A percentile compares a stretch with the other conserved stretches of the same genome.
phyloP scores from a whole-genome alignment of 495 filamentous ascomycete species.

The Hypoxylon rickii region DNA sequence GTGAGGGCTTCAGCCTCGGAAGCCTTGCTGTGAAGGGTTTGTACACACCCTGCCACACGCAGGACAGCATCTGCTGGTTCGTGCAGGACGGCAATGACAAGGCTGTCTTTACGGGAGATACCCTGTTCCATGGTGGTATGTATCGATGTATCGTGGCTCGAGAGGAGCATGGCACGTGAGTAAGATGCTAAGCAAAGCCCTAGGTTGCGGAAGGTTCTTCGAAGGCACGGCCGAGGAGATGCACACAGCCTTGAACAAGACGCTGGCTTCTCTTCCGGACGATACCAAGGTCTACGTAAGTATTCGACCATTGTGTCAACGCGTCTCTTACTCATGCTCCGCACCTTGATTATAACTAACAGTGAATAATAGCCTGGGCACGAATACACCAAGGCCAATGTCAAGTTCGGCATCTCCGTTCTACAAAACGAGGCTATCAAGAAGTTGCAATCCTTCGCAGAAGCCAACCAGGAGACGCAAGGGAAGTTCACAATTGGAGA shows the following conservation, averaged over 20 bases:
- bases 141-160: background rate
- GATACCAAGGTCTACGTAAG: constrained; percentile 92
- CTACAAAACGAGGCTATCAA: constrained; percentile 73
- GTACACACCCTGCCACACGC: constrained; percentile 96
- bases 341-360: no score
- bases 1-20: constrained; percentile 81
- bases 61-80: constrained; percentile 92
- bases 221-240: constrained; percentile 90
- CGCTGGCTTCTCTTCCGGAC: constrained; percentile 77
- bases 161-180: background rate
- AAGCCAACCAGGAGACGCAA: constrained; percentile 83
- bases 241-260: constrained; percentile 89
- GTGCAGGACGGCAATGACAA: constrained; percentile 81
- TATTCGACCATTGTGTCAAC: no score
- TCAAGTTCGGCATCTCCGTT: constrained; percentile 80
- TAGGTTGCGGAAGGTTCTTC: constrained; percentile 96
- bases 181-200: background rate
- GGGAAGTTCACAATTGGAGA: constrained; percentile 97
- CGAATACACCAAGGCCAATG: constrained; percentile 94
- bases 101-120: constrained; percentile 95
- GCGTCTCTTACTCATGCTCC: no score
- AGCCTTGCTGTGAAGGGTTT: constrained; percentile 85
- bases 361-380: constrained; percentile 79
- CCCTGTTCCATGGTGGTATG: constrained; percentile 88
- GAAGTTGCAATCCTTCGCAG: constrained; percentile 76